A percentile compares a stretch with the other conserved stretches of the same genome.
Evolutionary conservation across 768 basidiomycete genomes (phyloP).

Genomic region (Lentinula lateritia): DNA sequence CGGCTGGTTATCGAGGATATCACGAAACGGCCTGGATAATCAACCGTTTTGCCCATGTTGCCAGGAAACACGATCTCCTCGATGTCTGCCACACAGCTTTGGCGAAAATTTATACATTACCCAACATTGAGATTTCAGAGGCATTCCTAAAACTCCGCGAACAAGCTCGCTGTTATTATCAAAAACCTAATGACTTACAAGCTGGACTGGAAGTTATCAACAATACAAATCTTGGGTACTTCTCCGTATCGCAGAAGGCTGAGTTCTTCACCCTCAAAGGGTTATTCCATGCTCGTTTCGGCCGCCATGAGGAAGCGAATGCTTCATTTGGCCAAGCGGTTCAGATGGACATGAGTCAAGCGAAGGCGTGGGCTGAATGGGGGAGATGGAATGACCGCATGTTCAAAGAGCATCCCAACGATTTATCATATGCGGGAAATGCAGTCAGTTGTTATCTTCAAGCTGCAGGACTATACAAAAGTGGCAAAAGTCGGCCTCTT

Average conservation of each 20-base stretch:
- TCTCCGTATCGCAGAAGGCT: slow-evolving; percentile 89
- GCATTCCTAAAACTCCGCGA: slow-evolving; percentile 98
- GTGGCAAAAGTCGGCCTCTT: slow-evolving; percentile 84
- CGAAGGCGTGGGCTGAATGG: slow-evolving; percentile 99
- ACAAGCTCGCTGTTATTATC: slow-evolving; percentile 97
- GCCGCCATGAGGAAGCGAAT: slow-evolving; percentile 85
- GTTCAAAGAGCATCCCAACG: slow-evolving; percentile 80
- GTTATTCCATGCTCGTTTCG: slow-evolving; percentile 92
- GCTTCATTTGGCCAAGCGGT: slow-evolving; percentile 92
- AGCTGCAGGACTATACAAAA: slow-evolving; percentile 94
- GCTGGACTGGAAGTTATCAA: slow-evolving; percentile 98
- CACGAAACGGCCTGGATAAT: slow-evolving; percentile 99
- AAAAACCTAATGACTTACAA: slow-evolving; percentile 87
- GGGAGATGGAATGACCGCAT: slow-evolving; percentile 89
- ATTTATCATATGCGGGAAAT: slow-evolving; percentile 73
- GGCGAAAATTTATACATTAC: slow-evolving; percentile 96
- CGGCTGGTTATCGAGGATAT: slow-evolving; percentile 91
- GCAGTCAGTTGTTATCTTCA: slow-evolving; percentile 98
- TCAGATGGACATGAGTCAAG: slow-evolving; percentile 89
- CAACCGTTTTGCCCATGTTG: slow-evolving; percentile 98
- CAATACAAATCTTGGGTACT: slow-evolving; percentile 98
- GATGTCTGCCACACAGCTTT: slow-evolving; percentile 94
- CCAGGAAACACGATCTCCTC: slow-evolving; percentile 91
- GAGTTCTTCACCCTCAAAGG: slow-evolving; percentile 99
- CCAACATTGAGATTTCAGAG: slow-evolving; percentile 99